Conservation (phyloP, 768 basidiomycete genomes). For the Mycena haematopus region DNA sequence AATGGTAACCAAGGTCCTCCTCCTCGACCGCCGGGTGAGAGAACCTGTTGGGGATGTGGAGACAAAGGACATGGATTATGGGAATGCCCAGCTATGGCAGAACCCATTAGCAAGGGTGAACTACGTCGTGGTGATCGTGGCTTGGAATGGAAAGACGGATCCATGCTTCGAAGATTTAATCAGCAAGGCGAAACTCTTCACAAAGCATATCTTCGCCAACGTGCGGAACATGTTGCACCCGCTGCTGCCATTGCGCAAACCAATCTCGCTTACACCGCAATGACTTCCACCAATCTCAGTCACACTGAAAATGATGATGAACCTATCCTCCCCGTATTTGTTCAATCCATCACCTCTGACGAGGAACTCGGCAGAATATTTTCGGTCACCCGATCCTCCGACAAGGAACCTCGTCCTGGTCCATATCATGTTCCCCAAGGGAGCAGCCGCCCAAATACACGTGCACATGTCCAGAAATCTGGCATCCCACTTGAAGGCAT, state of each 20-base stretch:
- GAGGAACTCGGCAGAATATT: constrained; percentile 3
- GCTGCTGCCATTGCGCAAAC: background rate
- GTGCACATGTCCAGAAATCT: background rate
- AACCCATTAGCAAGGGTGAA: constrained; percentile 4
- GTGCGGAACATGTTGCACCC: background rate
- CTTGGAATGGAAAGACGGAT: constrained; percentile 7
- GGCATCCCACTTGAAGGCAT: background rate
- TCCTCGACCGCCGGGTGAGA: background rate
- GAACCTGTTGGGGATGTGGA: constrained; percentile 8
- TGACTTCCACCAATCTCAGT: background rate
- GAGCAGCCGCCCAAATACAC: background rate
- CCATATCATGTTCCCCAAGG: background rate
- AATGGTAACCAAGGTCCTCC: background rate
- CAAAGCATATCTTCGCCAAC: background rate
- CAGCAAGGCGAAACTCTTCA: background rate
- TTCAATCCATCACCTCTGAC: background rate
- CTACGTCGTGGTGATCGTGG: constrained; percentile 4
- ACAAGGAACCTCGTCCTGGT: background rate
- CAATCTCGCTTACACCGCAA: background rate
- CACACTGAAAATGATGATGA: background rate
- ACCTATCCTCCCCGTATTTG: constrained; percentile 5
- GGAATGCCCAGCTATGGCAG: constrained; percentile 1
- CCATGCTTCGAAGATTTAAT: background rate
- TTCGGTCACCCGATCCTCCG: background rate
- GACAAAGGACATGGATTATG: background rate